These are phyloP conservation scores for Takashimella tepidaria DNA, from an alignment of 1,284 basidiomycete species.

Conservation along the genomic window DNA sequence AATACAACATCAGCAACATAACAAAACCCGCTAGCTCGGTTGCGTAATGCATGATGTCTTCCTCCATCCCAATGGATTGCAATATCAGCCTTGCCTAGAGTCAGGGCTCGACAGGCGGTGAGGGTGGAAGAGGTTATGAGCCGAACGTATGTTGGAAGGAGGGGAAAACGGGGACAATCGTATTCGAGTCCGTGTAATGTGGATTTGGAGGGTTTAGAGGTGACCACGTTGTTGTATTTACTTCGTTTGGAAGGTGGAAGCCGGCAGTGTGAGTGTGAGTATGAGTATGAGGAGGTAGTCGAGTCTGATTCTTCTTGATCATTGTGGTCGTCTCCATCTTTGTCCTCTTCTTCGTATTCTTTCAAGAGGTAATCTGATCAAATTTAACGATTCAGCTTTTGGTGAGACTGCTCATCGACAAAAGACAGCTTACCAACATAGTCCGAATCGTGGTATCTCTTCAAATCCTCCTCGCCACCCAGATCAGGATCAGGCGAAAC, in stretches of 20 bases:
- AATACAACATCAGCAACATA: conserved; percentile 88
- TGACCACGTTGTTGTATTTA: too few species aligned
- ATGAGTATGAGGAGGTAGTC: too few species aligned
- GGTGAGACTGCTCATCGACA: too few species aligned
- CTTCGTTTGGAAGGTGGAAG: too few species aligned
- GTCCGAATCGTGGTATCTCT: conserved; percentile 46
- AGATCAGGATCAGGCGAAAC: conserved; percentile 24
- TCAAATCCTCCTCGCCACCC: conserved; percentile 37
- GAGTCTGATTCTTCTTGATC: too few species aligned
- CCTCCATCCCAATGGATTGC: conserved; percentile 83
- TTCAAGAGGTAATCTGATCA: background rate
- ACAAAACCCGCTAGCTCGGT: conserved; percentile 78
- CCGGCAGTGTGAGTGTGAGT: too few species aligned
- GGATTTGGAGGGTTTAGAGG: background rate
- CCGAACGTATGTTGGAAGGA: conserved; percentile 63
- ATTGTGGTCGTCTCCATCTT: conserved; percentile 53
- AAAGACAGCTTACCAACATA: conserved; percentile 45
- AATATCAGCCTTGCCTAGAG: conserved; percentile 54
- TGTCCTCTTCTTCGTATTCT: conserved; percentile 10
- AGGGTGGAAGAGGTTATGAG: conserved; percentile 72
- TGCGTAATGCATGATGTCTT: conserved; percentile 53
- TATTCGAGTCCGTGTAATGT: conserved; percentile 36
- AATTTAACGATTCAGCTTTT: too few species aligned
- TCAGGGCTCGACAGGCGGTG: conserved; percentile 62
- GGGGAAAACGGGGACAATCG: conserved; percentile 75